A percentile compares a stretch with the other conserved stretches of the same genome.
These are phyloP conservation scores for Penicillium atrosanguineum DNA, from an alignment of 495 filamentous ascomycete species.

Conservation along the genomic window DNA sequence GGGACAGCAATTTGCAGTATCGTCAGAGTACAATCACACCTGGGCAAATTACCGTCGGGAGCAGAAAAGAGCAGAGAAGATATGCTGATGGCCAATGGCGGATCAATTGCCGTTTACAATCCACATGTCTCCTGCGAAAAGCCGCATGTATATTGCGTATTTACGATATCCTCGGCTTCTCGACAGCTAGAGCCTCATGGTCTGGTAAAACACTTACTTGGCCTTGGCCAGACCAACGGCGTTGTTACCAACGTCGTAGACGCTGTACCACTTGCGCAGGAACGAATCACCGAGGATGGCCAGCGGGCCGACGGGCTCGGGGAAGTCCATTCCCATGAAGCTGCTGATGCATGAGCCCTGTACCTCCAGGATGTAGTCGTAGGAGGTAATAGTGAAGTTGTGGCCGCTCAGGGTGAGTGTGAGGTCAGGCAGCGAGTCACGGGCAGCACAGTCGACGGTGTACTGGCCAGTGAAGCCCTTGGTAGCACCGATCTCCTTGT, in stretches of 20 bases:
- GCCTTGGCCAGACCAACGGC: slow-evolving; percentile 85
- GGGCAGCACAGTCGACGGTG: slow-evolving; percentile 83
- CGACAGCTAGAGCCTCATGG: slow-evolving; percentile 9
- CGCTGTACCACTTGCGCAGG: slow-evolving; percentile 94
- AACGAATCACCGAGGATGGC: slow-evolving; percentile 98
- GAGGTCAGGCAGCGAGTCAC: slow-evolving; percentile 78
- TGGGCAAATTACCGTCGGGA: neutral
- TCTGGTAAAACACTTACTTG: slow-evolving; percentile 46
- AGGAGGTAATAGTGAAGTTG: slow-evolving; percentile 84
- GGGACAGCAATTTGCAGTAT: slow-evolving; percentile 11
- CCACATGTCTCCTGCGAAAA: slow-evolving; percentile 5
- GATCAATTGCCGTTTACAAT: slow-evolving; percentile 3
- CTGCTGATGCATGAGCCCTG: slow-evolving; percentile 94
- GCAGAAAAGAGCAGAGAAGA: slow-evolving; percentile 5
- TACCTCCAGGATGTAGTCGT: slow-evolving; percentile 95
- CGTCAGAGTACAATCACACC: slow-evolving; percentile 5
- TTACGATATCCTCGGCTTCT: slow-evolving; percentile 16
- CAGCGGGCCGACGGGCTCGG: slow-evolving; percentile 83
- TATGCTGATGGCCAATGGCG: slow-evolving; percentile 11
- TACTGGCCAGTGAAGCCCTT: slow-evolving; percentile 96
- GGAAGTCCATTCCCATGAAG: slow-evolving; percentile 98
- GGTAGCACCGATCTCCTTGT: slow-evolving; percentile 96
- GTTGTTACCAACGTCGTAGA: slow-evolving; percentile 86
- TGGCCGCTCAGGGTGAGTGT: slow-evolving; percentile 84
- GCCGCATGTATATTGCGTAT: slow-evolving; percentile 16